Percentiles rank a stretch among this genome's conserved stretches.
These are phyloP conservation scores for Medicago arabica DNA, from an alignment of 306 rosid species.

Conservation along the genomic window DNA sequence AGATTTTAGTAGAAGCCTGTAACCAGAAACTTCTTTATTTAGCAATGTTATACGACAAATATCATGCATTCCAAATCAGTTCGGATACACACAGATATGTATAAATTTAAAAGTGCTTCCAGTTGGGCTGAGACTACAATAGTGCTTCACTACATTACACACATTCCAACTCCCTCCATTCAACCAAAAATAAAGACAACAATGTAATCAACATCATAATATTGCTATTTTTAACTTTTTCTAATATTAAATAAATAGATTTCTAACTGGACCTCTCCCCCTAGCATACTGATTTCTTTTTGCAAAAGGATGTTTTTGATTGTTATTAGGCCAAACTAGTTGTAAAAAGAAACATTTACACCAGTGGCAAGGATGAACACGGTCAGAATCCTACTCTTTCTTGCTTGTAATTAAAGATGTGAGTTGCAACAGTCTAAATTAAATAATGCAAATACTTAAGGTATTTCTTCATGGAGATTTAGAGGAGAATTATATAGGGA, in stretches of 20 bases:
- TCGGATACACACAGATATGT: neutral
- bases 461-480: neutral
- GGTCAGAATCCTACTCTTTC: neutral
- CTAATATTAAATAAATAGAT: neutral
- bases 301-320: neutral
- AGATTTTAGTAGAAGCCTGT: slow-evolving; percentile 89
- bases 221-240: neutral
- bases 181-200: neutral
- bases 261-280: neutral
- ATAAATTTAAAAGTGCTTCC: neutral
- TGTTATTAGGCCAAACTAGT: neutral
- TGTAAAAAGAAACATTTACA: neutral
- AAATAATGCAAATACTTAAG: no score
- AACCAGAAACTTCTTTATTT: slow-evolving; percentile 30
- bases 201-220: neutral
- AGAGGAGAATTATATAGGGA: neutral
- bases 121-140: neutral
- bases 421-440: no score
- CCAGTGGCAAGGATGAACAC: neutral
- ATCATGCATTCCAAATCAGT: slow-evolving; percentile 12
- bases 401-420: neutral
- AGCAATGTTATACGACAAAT: slow-evolving; percentile 26
- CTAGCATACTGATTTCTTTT: neutral
- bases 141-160: neutral
- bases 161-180: neutral